A percentile compares a stretch with the other conserved stretches of the same genome.
Evolutionary conservation across 257 asterid species (phyloP).

Genomic region (Capsicum chinense): DNA sequence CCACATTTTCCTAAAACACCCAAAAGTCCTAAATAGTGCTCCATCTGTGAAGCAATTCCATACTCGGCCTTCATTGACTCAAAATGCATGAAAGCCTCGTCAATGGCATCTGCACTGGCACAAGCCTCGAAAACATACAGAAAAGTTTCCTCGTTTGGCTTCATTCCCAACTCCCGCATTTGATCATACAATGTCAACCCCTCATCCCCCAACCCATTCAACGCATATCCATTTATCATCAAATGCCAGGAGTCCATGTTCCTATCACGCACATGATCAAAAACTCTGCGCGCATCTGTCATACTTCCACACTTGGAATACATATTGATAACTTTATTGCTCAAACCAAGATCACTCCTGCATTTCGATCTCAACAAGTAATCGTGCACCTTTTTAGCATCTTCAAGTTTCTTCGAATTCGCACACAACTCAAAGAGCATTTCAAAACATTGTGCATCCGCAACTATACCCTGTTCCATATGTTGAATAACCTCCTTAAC

Average conservation of each 20-base stretch:
- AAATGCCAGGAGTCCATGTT: conserved; percentile 89
- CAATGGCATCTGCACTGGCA: conserved; percentile 93
- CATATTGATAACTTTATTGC: conserved; percentile 78
- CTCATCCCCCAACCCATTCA: conserved; percentile 85
- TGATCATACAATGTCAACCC: conserved; percentile 84
- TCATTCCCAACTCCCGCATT: conserved; percentile 70
- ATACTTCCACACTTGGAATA: conserved; percentile 84
- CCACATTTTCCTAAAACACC: conserved; percentile 86
- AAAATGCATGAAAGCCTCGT: conserved; percentile 84
- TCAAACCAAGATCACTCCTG: conserved; percentile 68
- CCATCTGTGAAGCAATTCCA: conserved; percentile 67
- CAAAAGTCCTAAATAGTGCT: conserved; percentile 80
- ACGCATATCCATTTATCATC: conserved; percentile 81
- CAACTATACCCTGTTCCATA: conserved; percentile 74
- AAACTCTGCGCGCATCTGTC: conserved; percentile 84
- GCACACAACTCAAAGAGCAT: conserved; percentile 73
- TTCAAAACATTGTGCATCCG: conserved; percentile 66
- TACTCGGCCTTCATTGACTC: conserved; percentile 76
- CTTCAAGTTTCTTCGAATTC: conserved; percentile 74
- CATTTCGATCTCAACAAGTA: conserved; percentile 76
- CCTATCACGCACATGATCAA: conserved; percentile 92
- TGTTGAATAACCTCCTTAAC: conserved; percentile 80
- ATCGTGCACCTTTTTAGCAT: conserved; percentile 89
- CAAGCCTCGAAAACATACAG: conserved; percentile 88
- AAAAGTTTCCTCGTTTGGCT: conserved; percentile 67